These are phyloP conservation scores for Datisca glomerata DNA, from an alignment of 306 rosid species.

Conservation along the genomic window DNA sequence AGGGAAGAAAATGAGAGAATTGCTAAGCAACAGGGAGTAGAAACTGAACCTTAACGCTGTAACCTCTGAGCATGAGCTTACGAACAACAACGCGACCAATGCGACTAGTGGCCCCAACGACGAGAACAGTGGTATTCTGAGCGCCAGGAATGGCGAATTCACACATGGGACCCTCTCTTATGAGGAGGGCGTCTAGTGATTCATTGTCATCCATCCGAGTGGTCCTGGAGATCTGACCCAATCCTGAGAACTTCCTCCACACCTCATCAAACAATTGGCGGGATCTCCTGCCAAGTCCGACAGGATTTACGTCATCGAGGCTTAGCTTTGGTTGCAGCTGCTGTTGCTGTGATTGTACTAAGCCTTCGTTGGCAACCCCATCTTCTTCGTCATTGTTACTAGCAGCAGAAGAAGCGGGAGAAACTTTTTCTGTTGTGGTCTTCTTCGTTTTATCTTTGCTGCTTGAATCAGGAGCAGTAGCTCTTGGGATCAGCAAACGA, in stretches of 20 bases:
- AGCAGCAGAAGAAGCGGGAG: constrained; percentile 1
- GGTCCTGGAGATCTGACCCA: constrained; percentile 89
- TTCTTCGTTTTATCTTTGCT: constrained; percentile 6
- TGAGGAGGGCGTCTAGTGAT: constrained; percentile 62
- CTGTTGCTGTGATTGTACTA: constrained; percentile 13
- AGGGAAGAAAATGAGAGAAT: not conserved
- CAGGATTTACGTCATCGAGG: constrained; percentile 88
- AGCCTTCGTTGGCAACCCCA: not conserved
- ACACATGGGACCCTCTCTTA: constrained; percentile 86
- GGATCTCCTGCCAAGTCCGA: constrained; percentile 74
- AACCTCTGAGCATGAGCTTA: constrained; percentile 91
- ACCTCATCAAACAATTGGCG: constrained; percentile 82
- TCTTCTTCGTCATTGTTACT: constrained; percentile 4
- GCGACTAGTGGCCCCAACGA: constrained; percentile 86
- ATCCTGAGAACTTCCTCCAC: constrained; percentile 89
- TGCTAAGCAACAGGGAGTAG: not conserved
- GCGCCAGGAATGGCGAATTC: constrained; percentile 92
- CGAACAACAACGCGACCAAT: constrained; percentile 86
- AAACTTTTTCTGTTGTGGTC: constrained; percentile 3
- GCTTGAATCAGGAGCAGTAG: not conserved
- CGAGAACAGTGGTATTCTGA: constrained; percentile 77
- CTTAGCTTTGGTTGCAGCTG: constrained; percentile 32
- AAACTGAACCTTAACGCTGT: constrained; percentile 53
- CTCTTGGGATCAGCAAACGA: constrained; percentile 6
- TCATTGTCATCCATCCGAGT: constrained; percentile 56